Conservation (phyloP, 257 asterid genomes). For the Nicotiana knightiana region DNA sequence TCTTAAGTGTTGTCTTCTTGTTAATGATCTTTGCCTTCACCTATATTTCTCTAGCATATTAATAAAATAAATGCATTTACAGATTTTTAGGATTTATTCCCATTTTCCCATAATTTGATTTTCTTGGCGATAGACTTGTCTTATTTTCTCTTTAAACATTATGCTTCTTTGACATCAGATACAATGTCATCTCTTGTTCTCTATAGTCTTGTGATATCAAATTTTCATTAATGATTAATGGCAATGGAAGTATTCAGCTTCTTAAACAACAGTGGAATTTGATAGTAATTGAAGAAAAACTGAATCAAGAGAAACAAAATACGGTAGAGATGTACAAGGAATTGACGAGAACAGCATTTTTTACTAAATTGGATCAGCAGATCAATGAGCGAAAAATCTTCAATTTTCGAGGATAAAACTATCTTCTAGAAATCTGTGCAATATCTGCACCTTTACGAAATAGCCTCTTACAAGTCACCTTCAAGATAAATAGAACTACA, state of each 20-base stretch:
- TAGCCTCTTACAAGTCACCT: neutral
- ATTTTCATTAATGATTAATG: neutral
- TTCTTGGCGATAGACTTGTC: neutral
- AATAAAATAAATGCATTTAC: neutral
- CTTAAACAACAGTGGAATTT: neutral
- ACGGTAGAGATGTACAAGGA: neutral
- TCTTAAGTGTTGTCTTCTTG: neutral
- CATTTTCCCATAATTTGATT: neutral
- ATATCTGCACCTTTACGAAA: neutral
- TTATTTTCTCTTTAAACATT: neutral
- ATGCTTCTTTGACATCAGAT: neutral
- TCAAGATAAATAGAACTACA: slow-evolving; percentile 8
- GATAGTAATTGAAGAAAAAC: neutral
- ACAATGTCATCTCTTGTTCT: too few relatives aligned
- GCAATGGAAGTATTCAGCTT: neutral
- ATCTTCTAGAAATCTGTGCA: neutral
- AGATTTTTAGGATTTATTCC: neutral
- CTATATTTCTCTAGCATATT: neutral
- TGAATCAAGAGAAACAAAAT: neutral
- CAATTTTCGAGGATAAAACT: neutral
- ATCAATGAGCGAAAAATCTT: neutral
- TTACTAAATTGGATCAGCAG: neutral
- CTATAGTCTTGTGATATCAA: neutral
- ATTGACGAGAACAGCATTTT: neutral
- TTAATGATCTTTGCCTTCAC: neutral